Conservation (phyloP, 306 rosid species). For the Spatholobus suberectus region DNA sequence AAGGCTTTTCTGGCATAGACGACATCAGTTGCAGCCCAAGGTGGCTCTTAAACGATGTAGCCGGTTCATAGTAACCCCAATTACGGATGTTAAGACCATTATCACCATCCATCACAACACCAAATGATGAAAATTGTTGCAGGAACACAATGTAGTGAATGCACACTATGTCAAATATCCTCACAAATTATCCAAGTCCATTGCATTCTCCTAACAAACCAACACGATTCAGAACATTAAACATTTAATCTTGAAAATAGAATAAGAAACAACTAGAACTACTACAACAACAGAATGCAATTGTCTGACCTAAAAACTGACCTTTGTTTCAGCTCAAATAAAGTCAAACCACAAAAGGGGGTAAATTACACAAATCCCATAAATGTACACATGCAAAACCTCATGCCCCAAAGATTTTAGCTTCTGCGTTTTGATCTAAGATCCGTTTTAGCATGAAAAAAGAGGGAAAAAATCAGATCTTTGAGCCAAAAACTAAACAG, state of each 20-base stretch:
- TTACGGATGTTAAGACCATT: constrained; percentile 88
- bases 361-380: constrained; percentile 34
- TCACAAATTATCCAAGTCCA: constrained; percentile 36
- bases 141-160: constrained; percentile 29
- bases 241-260: not conserved
- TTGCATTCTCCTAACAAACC: constrained; percentile 41
- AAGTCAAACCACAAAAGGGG: constrained; percentile 42
- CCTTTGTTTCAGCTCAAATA: constrained; percentile 43
- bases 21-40: constrained; percentile 95
- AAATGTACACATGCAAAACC: constrained; percentile 43
- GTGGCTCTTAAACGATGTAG: constrained; percentile 66
- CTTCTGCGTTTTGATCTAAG: constrained; percentile 47
- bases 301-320: constrained; percentile 19
- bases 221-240: constrained; percentile 27
- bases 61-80: constrained; percentile 97
- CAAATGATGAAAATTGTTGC: constrained; percentile 35
- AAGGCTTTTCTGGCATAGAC: constrained; percentile 75
- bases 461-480: constrained; percentile 41
- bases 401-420: constrained; percentile 29
- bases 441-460: constrained; percentile 29
- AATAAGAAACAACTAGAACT: not conserved
- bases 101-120: constrained; percentile 82
- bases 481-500: constrained; percentile 29
- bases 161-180: constrained; percentile 36
- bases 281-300: not conserved